phyloP scores from a whole-genome alignment of 2,329 filamentous ascomycete species.

The Grosmannia huntii region DNA sequence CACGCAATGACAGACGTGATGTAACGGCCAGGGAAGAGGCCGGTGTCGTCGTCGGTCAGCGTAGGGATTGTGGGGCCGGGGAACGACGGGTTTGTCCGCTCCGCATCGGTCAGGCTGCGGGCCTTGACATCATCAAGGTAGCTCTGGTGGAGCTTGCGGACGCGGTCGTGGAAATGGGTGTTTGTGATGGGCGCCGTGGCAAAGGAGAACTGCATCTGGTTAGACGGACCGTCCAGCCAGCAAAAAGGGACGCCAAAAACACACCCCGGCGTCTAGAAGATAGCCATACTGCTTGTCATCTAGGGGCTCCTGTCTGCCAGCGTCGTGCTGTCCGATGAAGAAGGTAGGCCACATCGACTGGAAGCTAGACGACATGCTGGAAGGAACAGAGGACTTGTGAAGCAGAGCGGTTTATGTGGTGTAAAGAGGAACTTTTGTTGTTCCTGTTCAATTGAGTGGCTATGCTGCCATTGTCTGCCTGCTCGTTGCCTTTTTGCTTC shows the following conservation, averaged over 20 bases:
- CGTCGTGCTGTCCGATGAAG: slow-evolving; percentile 65
- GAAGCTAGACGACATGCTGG: slow-evolving; percentile 10
- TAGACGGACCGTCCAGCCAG: background rate
- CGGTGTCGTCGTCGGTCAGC: slow-evolving; percentile 68
- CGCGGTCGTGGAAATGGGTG: slow-evolving; percentile 53
- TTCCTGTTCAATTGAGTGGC: background rate
- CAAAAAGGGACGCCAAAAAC: background rate
- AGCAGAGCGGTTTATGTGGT: background rate
- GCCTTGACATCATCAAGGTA: slow-evolving; percentile 35
- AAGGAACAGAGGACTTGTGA: background rate
- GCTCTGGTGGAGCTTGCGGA: slow-evolving; percentile 46
- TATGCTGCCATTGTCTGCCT: background rate
- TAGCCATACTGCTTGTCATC: slow-evolving; percentile 52
- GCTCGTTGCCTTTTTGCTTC: background rate
- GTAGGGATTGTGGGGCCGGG: slow-evolving; percentile 50
- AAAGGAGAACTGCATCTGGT: slow-evolving; percentile 53
- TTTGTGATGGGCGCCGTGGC: slow-evolving; percentile 70
- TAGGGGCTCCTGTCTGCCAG: slow-evolving; percentile 45
- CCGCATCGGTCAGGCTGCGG: slow-evolving; percentile 21
- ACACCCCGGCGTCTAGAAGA: slow-evolving; percentile 54
- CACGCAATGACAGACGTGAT: slow-evolving; percentile 66
- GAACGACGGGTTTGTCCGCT: slow-evolving; percentile 30
- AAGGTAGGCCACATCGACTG: slow-evolving; percentile 31
- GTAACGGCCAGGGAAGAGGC: slow-evolving; percentile 52
- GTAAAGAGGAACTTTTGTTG: background rate